These are phyloP conservation scores for Pseudogymnoascus sp. DNA, from an alignment of 2,329 filamentous ascomycete genomes.

Conservation along the genomic window DNA sequence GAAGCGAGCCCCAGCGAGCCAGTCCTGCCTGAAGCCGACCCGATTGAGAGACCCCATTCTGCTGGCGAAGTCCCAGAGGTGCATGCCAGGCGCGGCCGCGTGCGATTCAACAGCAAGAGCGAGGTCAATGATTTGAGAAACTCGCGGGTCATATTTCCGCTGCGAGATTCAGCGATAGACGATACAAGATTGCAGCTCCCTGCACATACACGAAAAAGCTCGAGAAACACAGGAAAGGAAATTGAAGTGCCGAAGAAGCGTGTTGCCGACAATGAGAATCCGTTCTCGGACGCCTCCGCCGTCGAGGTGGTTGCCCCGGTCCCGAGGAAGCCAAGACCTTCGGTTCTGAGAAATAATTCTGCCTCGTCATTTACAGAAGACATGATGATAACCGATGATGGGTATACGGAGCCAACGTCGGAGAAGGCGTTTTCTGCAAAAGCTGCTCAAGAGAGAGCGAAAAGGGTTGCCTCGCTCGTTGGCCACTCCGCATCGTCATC, in stretches of 20 bases:
- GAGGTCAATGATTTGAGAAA: slow-evolving; percentile 27
- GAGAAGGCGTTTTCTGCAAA: slow-evolving; percentile 28
- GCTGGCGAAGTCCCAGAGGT: not conserved
- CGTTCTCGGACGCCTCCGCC: slow-evolving; percentile 11
- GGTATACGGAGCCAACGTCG: slow-evolving; percentile 16
- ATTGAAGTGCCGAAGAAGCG: slow-evolving; percentile 4
- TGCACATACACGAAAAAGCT: slow-evolving; percentile 23
- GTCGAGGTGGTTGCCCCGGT: not conserved
- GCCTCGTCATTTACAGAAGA: slow-evolving; percentile 12
- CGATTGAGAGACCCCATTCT: slow-evolving; percentile 1
- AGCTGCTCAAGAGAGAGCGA: slow-evolving; percentile 27
- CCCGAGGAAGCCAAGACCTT: slow-evolving; percentile 19
- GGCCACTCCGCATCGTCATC: slow-evolving; percentile 28
- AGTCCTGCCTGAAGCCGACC: not conserved
- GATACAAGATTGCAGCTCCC: slow-evolving; percentile 13
- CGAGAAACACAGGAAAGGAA: not conserved
- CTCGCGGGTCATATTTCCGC: slow-evolving; percentile 20
- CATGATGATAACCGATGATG: slow-evolving; percentile 8
- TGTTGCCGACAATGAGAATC: slow-evolving; percentile 17
- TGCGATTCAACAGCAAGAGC: slow-evolving; percentile 28
- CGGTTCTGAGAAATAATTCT: slow-evolving; percentile 23
- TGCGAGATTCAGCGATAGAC: slow-evolving; percentile 18
- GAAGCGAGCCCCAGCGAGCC: not conserved
- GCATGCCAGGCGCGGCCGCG: slow-evolving; percentile 16
- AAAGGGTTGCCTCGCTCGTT: slow-evolving; percentile 26